Base-by-base conservation (phyloP, 345 rosid species). In the Camelina hispida region DNA sequence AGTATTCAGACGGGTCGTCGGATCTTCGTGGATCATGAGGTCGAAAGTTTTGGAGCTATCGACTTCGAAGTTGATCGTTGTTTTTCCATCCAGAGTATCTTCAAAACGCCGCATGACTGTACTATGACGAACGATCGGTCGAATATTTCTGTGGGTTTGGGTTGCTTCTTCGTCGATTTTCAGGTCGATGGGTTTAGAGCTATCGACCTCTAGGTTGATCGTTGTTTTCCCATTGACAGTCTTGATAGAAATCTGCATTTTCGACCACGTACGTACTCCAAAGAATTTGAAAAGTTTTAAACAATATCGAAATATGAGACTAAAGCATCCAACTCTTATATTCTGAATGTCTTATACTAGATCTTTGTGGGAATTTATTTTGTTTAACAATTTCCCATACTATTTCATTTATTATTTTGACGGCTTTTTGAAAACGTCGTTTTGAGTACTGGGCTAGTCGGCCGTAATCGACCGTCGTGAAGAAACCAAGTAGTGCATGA, bases 51-150 rank as follows among this genome's bases (percentile, higher is more conserved):
- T 62, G 67, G 67, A 42, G 20, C 34, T 15, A 22, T 62, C 14
- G 14, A 42, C 51, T 18, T 62, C 51, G 15, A 62, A 0, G 34
- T 22, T 14, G 51, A 62, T 22, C 30, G 2, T 37, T 37, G 65
- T 60, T 37, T 22, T 22, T 18, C 30, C 44, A 44, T 17, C 73
- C 5, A 13, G 9, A 18, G 32, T 48, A 25, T 60, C 57, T 7
- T 30, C 14, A 44, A 25, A 69, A 30, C 32, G 14, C 9, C 57
- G 55, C 65, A 69, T 60, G 46, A 11, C 65, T 50, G 18, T 61
- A 37, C 50, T 2, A 47, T 7, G 56, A 69, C 15, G 42, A 68
- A n/a, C 23, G n/a, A 10, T 10, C 7, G 63, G 28, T 25, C 28
- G 28, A 25, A 25, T 25, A 25, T 25, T 55, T 8, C 5, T 10